Percentiles rank a stretch among this genome's conserved stretches.
Evolutionary conservation across 331 rosid species (phyloP).

Genomic region (Rhamnella rubrinervis): DNA sequence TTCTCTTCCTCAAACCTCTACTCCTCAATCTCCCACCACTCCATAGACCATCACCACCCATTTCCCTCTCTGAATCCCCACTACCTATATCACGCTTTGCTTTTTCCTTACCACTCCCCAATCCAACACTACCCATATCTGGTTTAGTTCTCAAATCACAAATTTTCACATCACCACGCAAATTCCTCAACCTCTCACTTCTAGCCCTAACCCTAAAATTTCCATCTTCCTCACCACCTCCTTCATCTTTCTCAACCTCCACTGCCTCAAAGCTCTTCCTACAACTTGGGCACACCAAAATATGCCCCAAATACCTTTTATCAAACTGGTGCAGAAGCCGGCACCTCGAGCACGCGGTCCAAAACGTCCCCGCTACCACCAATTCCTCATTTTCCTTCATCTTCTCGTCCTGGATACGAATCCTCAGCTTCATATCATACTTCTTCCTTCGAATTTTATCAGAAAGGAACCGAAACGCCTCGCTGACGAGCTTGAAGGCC

Average conservation of each 20-base stretch:
- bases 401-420: constrained; percentile 58
- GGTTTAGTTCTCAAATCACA: constrained; percentile 4
- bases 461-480: constrained; percentile 67
- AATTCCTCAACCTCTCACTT: constrained; percentile 26
- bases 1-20: constrained; percentile 54
- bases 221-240: constrained; percentile 21
- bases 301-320: constrained; percentile 63
- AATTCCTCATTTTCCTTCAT: constrained; percentile 19
- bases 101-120: constrained; percentile 11
- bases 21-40: constrained; percentile 27
- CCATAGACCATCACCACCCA: constrained; percentile 5
- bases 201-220: constrained; percentile 25
- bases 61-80: constrained; percentile 27
- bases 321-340: constrained; percentile 76
- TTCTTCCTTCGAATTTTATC: constrained; percentile 56
- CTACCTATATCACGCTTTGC: constrained; percentile 15
- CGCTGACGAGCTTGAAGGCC: constrained; percentile 68
- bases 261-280: constrained; percentile 69
- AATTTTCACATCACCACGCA: constrained; percentile 13
- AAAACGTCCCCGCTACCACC: constrained; percentile 48
- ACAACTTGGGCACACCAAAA: constrained; percentile 74
- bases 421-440: constrained; percentile 58
- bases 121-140: constrained; percentile 3
- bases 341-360: constrained; percentile 81
- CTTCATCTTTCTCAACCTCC: constrained; percentile 39